Percentiles rank a stretch among this genome's conserved stretches.
These are phyloP conservation scores for Colletotrichum tropicale DNA, from an alignment of 2,329 filamentous ascomycete genomes.

Conservation along the genomic window DNA sequence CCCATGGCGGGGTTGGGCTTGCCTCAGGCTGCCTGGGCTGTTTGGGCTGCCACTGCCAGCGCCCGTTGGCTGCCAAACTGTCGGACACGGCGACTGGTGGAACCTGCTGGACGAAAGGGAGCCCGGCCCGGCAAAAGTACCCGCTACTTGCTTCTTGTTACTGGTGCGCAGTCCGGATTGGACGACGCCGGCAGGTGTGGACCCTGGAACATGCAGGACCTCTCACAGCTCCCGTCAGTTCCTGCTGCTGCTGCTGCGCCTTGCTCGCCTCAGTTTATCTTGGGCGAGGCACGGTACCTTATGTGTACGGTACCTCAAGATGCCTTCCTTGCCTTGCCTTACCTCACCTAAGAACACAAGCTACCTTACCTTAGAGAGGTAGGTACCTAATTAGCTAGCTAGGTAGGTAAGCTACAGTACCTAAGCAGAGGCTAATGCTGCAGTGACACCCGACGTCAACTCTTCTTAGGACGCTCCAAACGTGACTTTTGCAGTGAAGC, in stretches of 20 bases:
- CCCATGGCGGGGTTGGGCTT: slow-evolving; percentile 5
- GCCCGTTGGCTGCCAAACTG: neutral
- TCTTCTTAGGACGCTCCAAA: neutral
- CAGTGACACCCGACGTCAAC: neutral
- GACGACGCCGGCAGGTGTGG: neutral
- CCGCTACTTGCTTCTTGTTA: neutral
- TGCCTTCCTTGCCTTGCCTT: neutral
- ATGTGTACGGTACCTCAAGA: no score
- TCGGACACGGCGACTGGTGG: neutral
- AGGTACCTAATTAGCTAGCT: neutral
- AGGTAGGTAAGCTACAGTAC: neutral
- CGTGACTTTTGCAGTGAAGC: neutral
- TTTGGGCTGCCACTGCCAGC: neutral
- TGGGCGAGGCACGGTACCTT: neutral
- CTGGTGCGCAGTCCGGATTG: neutral
- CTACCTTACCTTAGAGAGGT: no score
- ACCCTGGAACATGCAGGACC: neutral
- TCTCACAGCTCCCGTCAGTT: no score
- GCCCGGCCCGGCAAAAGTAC: neutral
- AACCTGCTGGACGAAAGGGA: neutral
- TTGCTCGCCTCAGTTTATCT: neutral
- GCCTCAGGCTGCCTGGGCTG: neutral
- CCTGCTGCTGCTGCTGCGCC: neutral
- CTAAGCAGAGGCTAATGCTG: neutral
- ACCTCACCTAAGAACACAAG: neutral